Percentiles rank a stretch among this genome's conserved stretches.
phyloP scores from a whole-genome alignment of 1,139 yeast genomes.

The Suhomyces anneliseae region DNA sequence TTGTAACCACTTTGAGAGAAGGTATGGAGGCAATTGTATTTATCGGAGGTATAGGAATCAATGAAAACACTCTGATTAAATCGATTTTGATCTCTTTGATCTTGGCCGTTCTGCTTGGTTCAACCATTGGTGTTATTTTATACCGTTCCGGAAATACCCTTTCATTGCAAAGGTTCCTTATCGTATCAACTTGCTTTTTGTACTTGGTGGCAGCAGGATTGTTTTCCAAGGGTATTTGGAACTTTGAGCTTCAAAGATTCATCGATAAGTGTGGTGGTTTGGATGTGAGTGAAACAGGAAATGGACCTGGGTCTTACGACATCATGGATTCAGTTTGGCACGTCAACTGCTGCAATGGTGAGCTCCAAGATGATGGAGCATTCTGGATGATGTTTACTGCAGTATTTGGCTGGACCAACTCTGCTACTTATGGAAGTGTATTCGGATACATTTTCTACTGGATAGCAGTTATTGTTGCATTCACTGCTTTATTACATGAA shows the following conservation, averaged over 20 bases:
- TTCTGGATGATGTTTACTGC: slow-evolving; percentile 48
- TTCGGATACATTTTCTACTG: slow-evolving; percentile 74
- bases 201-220: slow-evolving; percentile 49
- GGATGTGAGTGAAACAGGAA: slow-evolving; percentile 50
- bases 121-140: slow-evolving; percentile 34
- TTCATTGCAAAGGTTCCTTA: slow-evolving; percentile 42
- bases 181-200: slow-evolving; percentile 41
- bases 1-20: slow-evolving; percentile 47
- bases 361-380: slow-evolving; percentile 43
- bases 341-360: slow-evolving; percentile 46
- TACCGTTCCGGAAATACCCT: slow-evolving; percentile 46
- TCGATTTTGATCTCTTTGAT: slow-evolving; percentile 35
- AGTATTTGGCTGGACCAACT: slow-evolving; percentile 91
- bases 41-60: slow-evolving; percentile 49
- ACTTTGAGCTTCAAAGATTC: slow-evolving; percentile 43
- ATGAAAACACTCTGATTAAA: slow-evolving; percentile 37
- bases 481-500: slow-evolving; percentile 38
- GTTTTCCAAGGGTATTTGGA: slow-evolving; percentile 49
- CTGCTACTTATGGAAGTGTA: slow-evolving; percentile 94
- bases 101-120: slow-evolving; percentile 34
- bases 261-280: slow-evolving; percentile 43
- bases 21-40: slow-evolving; percentile 52
- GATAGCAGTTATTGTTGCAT: slow-evolving; percentile 52
- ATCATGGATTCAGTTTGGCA: slow-evolving; percentile 45
- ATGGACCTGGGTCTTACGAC: slow-evolving; percentile 50